These are phyloP conservation scores for Nakazawaea laoshanensis DNA, from an alignment of 805 yeast species.

Conservation along the genomic window DNA sequence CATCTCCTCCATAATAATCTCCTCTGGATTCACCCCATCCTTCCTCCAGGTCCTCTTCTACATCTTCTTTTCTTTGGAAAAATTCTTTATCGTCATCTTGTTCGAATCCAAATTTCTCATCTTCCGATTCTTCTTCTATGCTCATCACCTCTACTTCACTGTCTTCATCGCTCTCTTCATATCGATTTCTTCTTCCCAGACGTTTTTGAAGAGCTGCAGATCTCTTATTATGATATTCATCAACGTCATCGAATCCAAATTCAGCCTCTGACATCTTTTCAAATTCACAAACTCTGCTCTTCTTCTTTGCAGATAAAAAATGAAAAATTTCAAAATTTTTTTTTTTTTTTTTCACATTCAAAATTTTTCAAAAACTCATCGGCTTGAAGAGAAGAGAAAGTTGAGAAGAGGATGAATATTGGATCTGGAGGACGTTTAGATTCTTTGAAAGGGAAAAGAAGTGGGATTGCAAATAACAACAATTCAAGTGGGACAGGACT, in stretches of 20 bases:
- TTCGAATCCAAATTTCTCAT: slow-evolving; percentile 22
- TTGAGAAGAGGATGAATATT: slow-evolving; percentile 2
- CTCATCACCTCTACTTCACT: slow-evolving; percentile 52
- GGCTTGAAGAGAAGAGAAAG: not conserved
- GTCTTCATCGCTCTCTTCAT: slow-evolving; percentile 27
- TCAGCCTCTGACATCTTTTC: slow-evolving; percentile 11
- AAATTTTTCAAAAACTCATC: not conserved
- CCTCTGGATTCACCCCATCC: slow-evolving; percentile 38
- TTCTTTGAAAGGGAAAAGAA: slow-evolving; percentile 16
- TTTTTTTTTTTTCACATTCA: slow-evolving; percentile 8
- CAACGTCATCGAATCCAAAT: slow-evolving; percentile 58
- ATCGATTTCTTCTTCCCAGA: slow-evolving; percentile 37
- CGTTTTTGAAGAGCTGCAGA: slow-evolving; percentile 49
- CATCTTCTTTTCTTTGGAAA: slow-evolving; percentile 27
- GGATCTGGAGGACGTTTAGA: slow-evolving; percentile 24
- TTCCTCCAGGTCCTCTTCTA: slow-evolving; percentile 22
- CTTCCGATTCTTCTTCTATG: slow-evolving; percentile 28
- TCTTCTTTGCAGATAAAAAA: not conserved
- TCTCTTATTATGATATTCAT: slow-evolving; percentile 51
- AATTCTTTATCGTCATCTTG: slow-evolving; percentile 43
- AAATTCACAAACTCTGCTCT: not conserved
- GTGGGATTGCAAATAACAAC: slow-evolving; percentile 21
- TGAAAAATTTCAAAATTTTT: slow-evolving; percentile 7
- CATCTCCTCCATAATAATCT: slow-evolving; percentile 56
- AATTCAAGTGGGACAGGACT: slow-evolving; percentile 18